Percentiles rank a stretch among this genome's conserved stretches.
phyloP scores from a whole-genome alignment of 2,329 filamentous ascomycete genomes.

The Rhynchosporium graminicola region DNA sequence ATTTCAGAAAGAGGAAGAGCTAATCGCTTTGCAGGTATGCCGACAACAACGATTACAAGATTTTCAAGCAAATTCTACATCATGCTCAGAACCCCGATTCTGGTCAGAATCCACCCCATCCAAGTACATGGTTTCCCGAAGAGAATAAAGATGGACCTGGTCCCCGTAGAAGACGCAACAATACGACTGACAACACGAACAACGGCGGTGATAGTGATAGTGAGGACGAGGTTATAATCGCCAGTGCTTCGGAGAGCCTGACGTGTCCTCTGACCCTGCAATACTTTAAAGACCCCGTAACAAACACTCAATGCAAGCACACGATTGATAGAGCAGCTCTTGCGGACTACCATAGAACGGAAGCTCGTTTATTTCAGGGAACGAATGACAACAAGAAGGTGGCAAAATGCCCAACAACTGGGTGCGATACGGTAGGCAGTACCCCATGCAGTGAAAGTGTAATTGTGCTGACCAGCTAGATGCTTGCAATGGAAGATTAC shows the following conservation, averaged over 20 bases:
- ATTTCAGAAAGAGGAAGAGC: neutral
- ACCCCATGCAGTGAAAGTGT: neutral
- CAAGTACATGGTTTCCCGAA: slow-evolving; percentile 61
- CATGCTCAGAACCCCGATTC: slow-evolving; percentile 58
- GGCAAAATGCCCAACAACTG: slow-evolving; percentile 63
- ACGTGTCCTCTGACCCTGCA: slow-evolving; percentile 70
- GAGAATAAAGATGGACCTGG: neutral
- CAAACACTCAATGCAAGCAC: slow-evolving; percentile 67
- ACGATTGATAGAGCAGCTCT: slow-evolving; percentile 70
- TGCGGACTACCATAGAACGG: slow-evolving; percentile 45
- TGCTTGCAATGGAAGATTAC: slow-evolving; percentile 54
- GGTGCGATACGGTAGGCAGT: slow-evolving; percentile 58
- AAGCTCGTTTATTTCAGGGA: slow-evolving; percentile 19
- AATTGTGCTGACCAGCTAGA: slow-evolving; percentile 41
- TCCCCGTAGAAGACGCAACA: slow-evolving; percentile 23
- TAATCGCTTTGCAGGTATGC: slow-evolving; percentile 50
- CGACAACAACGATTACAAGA: slow-evolving; percentile 59
- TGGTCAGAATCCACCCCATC: slow-evolving; percentile 53
- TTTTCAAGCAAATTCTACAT: slow-evolving; percentile 63
- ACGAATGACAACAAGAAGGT: slow-evolving; percentile 26
- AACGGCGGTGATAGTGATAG: slow-evolving; percentile 56
- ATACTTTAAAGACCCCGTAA: slow-evolving; percentile 66
- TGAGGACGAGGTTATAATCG: slow-evolving; percentile 70
- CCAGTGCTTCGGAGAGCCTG: slow-evolving; percentile 62
- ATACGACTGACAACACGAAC: slow-evolving; percentile 21